Conservation (phyloP, 768 basidiomycete species). For the Gloeostereum incarnatum region DNA sequence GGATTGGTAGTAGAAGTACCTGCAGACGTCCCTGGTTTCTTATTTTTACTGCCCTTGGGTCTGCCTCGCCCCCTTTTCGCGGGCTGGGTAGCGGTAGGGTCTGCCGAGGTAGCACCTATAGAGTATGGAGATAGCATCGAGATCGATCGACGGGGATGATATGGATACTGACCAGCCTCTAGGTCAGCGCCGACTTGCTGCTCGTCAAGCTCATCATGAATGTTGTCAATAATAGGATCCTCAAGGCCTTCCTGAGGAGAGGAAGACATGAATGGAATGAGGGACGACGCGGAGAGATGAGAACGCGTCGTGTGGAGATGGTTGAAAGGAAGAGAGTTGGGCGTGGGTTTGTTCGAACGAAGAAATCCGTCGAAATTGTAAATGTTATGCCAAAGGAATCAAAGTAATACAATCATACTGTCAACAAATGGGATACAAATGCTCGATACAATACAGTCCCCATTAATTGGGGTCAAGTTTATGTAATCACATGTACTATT, state of each 20-base stretch:
- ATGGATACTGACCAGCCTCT: slow-evolving; percentile 17
- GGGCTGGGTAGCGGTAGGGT: slow-evolving; percentile 30
- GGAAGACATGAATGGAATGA: slow-evolving; percentile 30
- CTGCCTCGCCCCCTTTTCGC: slow-evolving; percentile 79
- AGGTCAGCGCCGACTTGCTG: slow-evolving; percentile 19
- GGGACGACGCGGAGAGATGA: slow-evolving; percentile 21
- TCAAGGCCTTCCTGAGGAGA: slow-evolving; percentile 27
- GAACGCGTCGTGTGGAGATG: slow-evolving; percentile 1
- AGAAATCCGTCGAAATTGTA: too few species aligned
- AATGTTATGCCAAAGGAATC: too few species aligned
- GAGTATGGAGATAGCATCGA: slow-evolving; percentile 11
- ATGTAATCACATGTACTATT: too few species aligned
- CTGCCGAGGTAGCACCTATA: too few species aligned
- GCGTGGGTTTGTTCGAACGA: slow-evolving; percentile 35
- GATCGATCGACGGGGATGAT: slow-evolving; percentile 10
- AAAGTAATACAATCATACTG: too few species aligned
- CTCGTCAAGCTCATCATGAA: slow-evolving; percentile 31
- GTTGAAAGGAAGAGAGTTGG: slow-evolving; percentile 13
- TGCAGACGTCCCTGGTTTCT: slow-evolving; percentile 28
- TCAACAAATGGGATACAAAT: too few species aligned
- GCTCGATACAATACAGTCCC: too few species aligned
- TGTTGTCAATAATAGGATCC: slow-evolving; percentile 22
- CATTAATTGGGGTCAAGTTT: too few species aligned
- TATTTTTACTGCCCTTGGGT: slow-evolving; percentile 82
- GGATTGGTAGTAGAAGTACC: slow-evolving; percentile 23